These are phyloP conservation scores for Solanum arcanum DNA, from an alignment of 257 asterid genomes.

Conservation along the genomic window DNA sequence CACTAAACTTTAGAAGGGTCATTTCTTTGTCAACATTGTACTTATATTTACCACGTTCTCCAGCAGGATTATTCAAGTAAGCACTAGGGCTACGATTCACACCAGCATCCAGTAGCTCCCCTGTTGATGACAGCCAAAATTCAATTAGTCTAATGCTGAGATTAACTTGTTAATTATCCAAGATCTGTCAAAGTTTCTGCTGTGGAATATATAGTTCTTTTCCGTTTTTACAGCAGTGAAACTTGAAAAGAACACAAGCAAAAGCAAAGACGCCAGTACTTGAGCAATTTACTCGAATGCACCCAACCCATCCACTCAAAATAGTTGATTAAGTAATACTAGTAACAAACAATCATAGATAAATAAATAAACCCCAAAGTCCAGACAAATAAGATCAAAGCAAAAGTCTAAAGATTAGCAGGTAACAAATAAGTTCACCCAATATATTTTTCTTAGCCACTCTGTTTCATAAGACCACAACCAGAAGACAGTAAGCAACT, in stretches of 20 bases:
- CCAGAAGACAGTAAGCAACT: not conserved
- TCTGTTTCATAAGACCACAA: not conserved
- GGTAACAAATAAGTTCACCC: not conserved
- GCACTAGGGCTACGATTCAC: conserved; percentile 95
- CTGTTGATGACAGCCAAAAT: conserved; percentile 36
- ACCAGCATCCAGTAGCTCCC: conserved; percentile 89
- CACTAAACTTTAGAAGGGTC: conserved; percentile 88
- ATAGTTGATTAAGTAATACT: not conserved
- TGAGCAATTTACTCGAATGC: not conserved
- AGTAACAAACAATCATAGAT: not conserved
- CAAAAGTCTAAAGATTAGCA: not conserved
- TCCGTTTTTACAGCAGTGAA: not conserved
- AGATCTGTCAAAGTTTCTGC: not conserved
- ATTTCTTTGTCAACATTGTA: conserved; percentile 84
- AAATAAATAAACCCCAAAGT: not conserved
- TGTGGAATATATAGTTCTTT: not conserved
- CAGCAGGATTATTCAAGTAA: conserved; percentile 81
- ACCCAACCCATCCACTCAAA: not conserved
- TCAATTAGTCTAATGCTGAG: not conserved
- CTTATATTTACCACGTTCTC: conserved; percentile 78
- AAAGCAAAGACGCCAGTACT: not conserved
- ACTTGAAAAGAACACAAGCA: not conserved
- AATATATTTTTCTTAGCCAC: not conserved
- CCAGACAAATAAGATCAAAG: not conserved
- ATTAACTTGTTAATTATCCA: not conserved